Evolutionary conservation across 768 basidiomycete species (phyloP).

Genomic region (Ramaria sp.): DNA sequence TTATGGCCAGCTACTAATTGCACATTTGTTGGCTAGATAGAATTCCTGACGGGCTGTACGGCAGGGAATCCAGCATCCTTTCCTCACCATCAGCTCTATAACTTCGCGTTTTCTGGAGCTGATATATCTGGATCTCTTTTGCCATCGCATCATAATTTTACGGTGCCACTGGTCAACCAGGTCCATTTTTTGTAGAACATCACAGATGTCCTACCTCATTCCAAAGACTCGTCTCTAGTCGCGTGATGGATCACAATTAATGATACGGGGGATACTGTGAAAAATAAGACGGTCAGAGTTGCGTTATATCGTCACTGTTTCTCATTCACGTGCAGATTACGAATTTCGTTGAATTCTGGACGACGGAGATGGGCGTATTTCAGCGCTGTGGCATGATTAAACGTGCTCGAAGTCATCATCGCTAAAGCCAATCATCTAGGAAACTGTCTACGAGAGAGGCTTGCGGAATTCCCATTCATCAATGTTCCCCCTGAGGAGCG

Average conservation of each 20-base stretch:
- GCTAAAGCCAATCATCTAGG: constrained; percentile 17
- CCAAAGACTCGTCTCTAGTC: constrained; percentile 30
- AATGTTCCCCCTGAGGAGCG: no score
- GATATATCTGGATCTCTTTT: constrained; percentile 33
- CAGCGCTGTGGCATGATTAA: constrained; percentile 30
- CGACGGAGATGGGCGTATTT: constrained; percentile 45
- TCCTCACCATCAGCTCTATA: constrained; percentile 34
- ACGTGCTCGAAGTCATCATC: constrained; percentile 1
- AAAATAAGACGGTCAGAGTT: constrained; percentile 21
- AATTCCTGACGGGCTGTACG: constrained; percentile 43
- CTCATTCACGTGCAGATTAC: constrained; percentile 25
- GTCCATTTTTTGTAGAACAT: constrained; percentile 38
- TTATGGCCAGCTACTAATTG: no score
- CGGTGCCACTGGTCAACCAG: no score
- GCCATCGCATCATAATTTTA: no score
- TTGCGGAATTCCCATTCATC: constrained; percentile 34
- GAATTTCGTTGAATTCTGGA: no score
- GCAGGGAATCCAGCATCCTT: constrained; percentile 32
- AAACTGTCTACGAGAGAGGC: constrained; percentile 28
- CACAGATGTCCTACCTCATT: no score
- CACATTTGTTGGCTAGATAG: no score
- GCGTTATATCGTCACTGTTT: neutral
- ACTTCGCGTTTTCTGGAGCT: constrained; percentile 45
- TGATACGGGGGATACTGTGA: constrained; percentile 41
- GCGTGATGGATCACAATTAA: constrained; percentile 53